Evolutionary conservation across 2,329 filamentous ascomycete genomes (phyloP).

Genomic region (Talaromyces atroroseus): DNA sequence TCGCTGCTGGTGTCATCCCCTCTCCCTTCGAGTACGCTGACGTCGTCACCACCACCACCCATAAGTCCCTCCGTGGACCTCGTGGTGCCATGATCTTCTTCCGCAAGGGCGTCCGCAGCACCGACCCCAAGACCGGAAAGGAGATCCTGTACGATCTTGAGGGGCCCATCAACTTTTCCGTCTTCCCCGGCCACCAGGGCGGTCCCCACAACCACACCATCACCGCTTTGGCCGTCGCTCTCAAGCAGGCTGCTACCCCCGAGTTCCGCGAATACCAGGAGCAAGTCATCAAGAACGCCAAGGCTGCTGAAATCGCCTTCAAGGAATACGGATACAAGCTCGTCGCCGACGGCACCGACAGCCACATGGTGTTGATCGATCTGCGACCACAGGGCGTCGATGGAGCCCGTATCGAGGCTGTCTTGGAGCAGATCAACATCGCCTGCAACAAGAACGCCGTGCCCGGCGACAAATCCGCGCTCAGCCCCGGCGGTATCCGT

Average conservation of each 20-base stretch:
- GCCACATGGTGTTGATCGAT: constrained; percentile 90
- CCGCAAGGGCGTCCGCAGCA: constrained; percentile 80
- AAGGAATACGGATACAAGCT: constrained; percentile 70
- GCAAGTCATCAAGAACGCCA: constrained; percentile 83
- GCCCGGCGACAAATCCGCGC: constrained; percentile 92
- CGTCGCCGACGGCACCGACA: constrained; percentile 92
- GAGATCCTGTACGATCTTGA: constrained; percentile 87
- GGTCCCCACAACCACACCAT: constrained; percentile 99
- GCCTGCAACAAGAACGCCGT: constrained; percentile 99
- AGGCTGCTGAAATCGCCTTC: constrained; percentile 74
- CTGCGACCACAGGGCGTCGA: constrained; percentile 85
- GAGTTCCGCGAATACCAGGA: constrained; percentile 93
- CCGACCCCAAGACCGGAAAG: constrained; percentile 78
- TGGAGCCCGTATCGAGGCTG: constrained; percentile 85
- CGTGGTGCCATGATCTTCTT: constrained; percentile 98
- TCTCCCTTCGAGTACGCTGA: constrained; percentile 86
- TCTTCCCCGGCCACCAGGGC: constrained; percentile 97
- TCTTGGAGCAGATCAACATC: constrained; percentile 97
- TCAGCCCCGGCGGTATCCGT: constrained; percentile 89
- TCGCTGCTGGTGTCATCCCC: constrained; percentile 86
- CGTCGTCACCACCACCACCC: constrained; percentile 94
- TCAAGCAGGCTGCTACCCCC: constrained; percentile 83
- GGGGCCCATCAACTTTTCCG: constrained; percentile 86
- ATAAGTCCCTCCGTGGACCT: constrained; percentile 93
- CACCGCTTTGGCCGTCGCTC: constrained; percentile 84